These are phyloP conservation scores for Pelargonium myrrhifolium DNA, from an alignment of 441 rosid genomes.

Conservation along the genomic window DNA sequence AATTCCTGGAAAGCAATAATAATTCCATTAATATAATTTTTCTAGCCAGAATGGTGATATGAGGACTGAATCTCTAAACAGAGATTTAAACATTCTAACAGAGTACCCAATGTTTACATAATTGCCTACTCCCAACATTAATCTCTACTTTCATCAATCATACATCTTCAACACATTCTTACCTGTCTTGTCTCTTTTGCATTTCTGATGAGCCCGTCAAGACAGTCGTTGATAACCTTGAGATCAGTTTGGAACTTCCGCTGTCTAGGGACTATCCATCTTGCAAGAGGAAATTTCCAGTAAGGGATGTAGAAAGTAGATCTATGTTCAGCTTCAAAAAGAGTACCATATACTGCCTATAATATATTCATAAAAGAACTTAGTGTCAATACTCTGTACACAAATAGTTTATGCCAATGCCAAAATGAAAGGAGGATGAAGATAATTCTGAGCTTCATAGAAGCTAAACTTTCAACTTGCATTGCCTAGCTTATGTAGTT, in stretches of 20 bases:
- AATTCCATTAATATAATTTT: no score
- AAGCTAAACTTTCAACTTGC: neutral
- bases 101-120: neutral
- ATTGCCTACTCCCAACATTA: neutral
- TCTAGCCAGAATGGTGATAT: no score
- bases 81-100: neutral
- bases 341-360: conserved; percentile 96
- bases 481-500: neutral
- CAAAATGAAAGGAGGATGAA: neutral
- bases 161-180: conserved; percentile 4
- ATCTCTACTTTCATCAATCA: neutral
- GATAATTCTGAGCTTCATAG: neutral
- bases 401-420: neutral
- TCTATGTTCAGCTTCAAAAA: conserved; percentile 95
- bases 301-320: conserved; percentile 96
- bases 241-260: conserved; percentile 75
- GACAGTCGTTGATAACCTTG: conserved; percentile 81
- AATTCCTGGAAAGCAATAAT: no score
- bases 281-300: conserved; percentile 87
- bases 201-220: conserved; percentile 84
- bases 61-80: no score
- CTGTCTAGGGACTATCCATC: conserved; percentile 88
- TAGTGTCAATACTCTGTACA: neutral
- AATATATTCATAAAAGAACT: conserved; percentile 4
- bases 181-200: conserved; percentile 93